phyloP scores from a whole-genome alignment of 345 rosid genomes.

The Heritiera littoralis region DNA sequence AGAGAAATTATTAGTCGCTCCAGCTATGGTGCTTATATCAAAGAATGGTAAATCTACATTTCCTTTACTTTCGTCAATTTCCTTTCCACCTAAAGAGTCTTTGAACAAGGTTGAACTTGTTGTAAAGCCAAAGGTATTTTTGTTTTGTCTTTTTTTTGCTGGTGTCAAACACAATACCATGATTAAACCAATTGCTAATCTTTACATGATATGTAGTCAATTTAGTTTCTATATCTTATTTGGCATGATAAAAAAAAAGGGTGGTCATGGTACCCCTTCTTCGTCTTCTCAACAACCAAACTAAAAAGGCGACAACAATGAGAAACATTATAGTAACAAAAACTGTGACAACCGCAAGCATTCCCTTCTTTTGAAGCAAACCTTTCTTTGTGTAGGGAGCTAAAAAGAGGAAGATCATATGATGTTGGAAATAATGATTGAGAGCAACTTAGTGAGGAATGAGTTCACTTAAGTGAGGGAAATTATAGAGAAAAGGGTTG shows the following conservation, averaged over 20 bases:
- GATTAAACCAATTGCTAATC: not conserved
- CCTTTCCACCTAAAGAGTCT: constrained; percentile 34
- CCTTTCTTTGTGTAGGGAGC: constrained; percentile 36
- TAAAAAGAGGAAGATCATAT: constrained; percentile 2
- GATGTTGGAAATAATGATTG: not conserved
- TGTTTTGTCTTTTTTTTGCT: constrained; percentile 29
- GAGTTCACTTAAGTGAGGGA: too few species aligned
- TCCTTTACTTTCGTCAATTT: constrained; percentile 35
- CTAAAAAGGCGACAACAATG: constrained; percentile 1
- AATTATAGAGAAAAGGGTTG: too few species aligned
- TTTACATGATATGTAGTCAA: not conserved
- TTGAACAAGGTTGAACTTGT: constrained; percentile 29
- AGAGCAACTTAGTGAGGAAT: too few species aligned
- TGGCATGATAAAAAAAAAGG: not conserved
- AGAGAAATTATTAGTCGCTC: constrained; percentile 58
- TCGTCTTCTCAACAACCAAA: constrained; percentile 32
- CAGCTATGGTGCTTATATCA: constrained; percentile 43
- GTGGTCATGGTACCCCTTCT: constrained; percentile 31
- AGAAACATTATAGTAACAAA: constrained; percentile 26
- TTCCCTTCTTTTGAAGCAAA: constrained; percentile 29
- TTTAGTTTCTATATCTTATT: not conserved
- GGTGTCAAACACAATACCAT: not conserved
- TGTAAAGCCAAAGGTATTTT: constrained; percentile 10
- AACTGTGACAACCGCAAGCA: constrained; percentile 24
- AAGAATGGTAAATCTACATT: constrained; percentile 50